Evolutionary conservation across 495 filamentous ascomycete genomes (phyloP), one percentile per base, ranked within the genome.

Genomic region (Hyaloscypha bicolor): DNA sequence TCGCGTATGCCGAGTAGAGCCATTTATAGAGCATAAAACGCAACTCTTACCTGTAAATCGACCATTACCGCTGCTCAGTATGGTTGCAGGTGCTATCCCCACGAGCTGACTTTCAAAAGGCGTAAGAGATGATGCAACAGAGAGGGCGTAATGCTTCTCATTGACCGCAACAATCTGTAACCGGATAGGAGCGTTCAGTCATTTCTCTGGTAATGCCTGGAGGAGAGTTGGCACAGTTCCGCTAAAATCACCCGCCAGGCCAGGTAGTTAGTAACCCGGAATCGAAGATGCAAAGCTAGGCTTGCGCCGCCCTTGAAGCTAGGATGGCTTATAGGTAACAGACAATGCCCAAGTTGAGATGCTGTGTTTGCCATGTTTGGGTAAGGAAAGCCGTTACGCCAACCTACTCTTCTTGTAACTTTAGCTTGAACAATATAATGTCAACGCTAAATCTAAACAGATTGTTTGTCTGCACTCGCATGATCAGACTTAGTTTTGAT

Each of bases 361-460:
- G 84, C 63, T 85, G 82, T 68, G 81, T 83, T 69, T 86, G 83
- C 19, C n/a, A n/a, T n/a, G n/a, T n/a, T n/a, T n/a, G n/a, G n/a
- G 78, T 82, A 22, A 83, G 71, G 67, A 86, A 86, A 4, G 78
- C 74, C 0, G 79, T 76, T 9, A 83, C 73, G 11, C 81, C 81
- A 33, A 76, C 77, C 62, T 83, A 80, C 52, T 81, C 73, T 59
- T 76, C 79, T 9, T 65, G 5, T 1, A 51, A 59, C 2, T 65
- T 69, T 0, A 81, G 82, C 0, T 71, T 35, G 65, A 81, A 85
- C 21, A 76, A 72, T 8, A 85, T 42, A 16, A 67, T 45, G 65
- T 77, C 69, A n/a, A 81, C 77, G 53, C 69, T 75, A 67, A 74
- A 85, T 9, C 76, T 78, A 61, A 86, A 86, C 0, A 85, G 74